A percentile compares a stretch with the other conserved stretches of the same genome.
Evolutionary conservation across 345 rosid species (phyloP).

Genomic region (Eucalyptus albens): DNA sequence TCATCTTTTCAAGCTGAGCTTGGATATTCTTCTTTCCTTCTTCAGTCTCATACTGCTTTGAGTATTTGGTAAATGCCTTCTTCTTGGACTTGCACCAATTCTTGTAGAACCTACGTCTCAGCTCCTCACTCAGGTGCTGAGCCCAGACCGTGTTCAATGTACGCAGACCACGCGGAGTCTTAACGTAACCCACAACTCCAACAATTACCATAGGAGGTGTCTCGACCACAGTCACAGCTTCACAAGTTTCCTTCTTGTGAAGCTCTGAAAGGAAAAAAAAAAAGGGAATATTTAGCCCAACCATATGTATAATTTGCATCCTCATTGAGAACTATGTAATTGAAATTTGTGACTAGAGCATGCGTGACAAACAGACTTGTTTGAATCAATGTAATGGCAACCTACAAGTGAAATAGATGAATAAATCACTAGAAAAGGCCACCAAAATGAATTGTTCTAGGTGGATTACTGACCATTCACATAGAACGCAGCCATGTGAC

Average conservation of each 20-base stretch:
- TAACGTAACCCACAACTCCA: constrained; percentile 28
- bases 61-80: not conserved
- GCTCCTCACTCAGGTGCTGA: constrained; percentile 28
- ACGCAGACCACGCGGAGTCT: constrained; percentile 26
- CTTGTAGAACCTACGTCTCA: constrained; percentile 26
- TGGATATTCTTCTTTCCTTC: constrained; percentile 33
- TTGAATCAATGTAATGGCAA: not conserved
- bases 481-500: not conserved
- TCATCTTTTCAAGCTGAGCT: constrained; percentile 65
- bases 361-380: not conserved
- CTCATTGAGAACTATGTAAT: not conserved
- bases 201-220: constrained; percentile 29
- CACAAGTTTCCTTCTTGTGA: constrained; percentile 35
- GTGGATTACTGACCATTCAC: not conserved
- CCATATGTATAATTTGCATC: not conserved
- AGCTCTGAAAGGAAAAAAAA: constrained; percentile 3
- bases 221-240: constrained; percentile 26
- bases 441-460: not conserved
- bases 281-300: not conserved
- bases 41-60: constrained; percentile 4
- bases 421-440: not conserved
- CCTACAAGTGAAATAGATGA: not conserved
- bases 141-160: constrained; percentile 31
- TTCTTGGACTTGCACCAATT: constrained; percentile 20
- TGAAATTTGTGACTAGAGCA: not conserved